Conservation (phyloP, 768 basidiomycete species). For the Termitomyces sp. region DNA sequence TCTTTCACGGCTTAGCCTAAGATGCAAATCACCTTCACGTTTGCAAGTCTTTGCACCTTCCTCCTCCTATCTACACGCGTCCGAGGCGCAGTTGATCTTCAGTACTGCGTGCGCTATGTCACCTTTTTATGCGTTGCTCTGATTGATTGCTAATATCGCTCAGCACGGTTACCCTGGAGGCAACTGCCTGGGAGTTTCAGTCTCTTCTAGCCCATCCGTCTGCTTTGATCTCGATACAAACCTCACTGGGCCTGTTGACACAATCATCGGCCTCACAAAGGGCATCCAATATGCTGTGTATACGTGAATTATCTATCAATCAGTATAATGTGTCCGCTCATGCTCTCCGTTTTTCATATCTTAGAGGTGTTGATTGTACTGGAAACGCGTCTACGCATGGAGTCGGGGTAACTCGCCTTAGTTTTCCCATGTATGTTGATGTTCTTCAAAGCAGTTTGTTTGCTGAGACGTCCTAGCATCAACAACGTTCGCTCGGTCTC, state of each 20-base stretch:
- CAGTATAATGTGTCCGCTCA: not conserved
- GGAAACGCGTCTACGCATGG: not conserved
- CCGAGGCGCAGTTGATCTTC: not conserved
- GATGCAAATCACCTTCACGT: not conserved
- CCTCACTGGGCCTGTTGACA: not conserved
- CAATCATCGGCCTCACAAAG: not conserved
- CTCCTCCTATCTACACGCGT: not conserved
- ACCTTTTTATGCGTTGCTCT: not conserved
- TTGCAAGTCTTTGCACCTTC: not conserved
- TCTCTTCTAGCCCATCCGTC: not conserved
- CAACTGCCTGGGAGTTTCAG: not conserved
- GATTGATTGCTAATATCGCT: not conserved
- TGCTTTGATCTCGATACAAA: not conserved
- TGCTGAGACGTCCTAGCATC: not conserved
- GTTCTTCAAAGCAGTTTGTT: not conserved
- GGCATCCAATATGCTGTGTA: not conserved
- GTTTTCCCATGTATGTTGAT: not conserved
- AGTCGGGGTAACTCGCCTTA: not conserved
- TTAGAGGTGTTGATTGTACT: not conserved
- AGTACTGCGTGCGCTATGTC: not conserved
- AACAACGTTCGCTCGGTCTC: slow-evolving; percentile 5
- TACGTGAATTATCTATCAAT: not conserved
- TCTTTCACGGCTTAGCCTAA: not conserved
- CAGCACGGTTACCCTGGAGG: not conserved
- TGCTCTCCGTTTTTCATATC: not conserved